Evolutionary conservation across 2,329 filamentous ascomycete species (phyloP).

Genomic region (Neonectria magnoliae): DNA sequence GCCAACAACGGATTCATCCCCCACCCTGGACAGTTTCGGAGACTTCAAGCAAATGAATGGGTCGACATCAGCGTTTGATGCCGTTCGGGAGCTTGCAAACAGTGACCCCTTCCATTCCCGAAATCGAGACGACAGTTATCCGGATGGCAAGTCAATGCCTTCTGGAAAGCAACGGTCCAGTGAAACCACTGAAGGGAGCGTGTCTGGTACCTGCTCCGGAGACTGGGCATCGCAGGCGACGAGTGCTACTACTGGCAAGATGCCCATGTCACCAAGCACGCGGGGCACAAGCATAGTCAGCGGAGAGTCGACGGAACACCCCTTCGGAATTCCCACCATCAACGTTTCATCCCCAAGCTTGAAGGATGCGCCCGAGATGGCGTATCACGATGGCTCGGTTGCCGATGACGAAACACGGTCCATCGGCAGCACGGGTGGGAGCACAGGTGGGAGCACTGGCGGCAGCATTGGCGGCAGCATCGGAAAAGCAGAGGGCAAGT

Average conservation of each 20-base stretch:
- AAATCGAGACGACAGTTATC: constrained; percentile 43
- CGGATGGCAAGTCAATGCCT: constrained; percentile 52
- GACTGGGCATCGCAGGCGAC: constrained; percentile 73
- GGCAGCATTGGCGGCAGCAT: constrained; percentile 48
- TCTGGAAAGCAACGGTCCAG: constrained; percentile 65
- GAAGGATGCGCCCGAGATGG: constrained; percentile 43
- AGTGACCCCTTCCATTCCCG: constrained; percentile 60
- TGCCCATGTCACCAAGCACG: constrained; percentile 72
- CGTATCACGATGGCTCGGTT: constrained; percentile 36
- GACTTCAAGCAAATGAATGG: constrained; percentile 58
- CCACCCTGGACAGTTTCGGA: constrained; percentile 32
- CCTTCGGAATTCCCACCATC: constrained; percentile 53
- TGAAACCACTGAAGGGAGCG: constrained; percentile 70
- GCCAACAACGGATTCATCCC: constrained; percentile 41
- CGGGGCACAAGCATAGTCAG: constrained; percentile 73
- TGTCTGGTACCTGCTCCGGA: constrained; percentile 61
- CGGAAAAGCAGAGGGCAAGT: constrained; percentile 59
- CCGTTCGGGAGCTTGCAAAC: constrained; percentile 58
- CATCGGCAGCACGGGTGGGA: constrained; percentile 31
- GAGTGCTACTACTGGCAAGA: constrained; percentile 70
- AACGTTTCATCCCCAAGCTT: constrained; percentile 52
- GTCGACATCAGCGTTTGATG: constrained; percentile 56
- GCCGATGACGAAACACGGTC: constrained; percentile 48
- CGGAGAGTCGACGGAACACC: constrained; percentile 65
- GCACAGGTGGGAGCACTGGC: constrained; percentile 54